Base-by-base conservation (phyloP, 768 basidiomycete genomes). In the Pluteus cervinus region DNA sequence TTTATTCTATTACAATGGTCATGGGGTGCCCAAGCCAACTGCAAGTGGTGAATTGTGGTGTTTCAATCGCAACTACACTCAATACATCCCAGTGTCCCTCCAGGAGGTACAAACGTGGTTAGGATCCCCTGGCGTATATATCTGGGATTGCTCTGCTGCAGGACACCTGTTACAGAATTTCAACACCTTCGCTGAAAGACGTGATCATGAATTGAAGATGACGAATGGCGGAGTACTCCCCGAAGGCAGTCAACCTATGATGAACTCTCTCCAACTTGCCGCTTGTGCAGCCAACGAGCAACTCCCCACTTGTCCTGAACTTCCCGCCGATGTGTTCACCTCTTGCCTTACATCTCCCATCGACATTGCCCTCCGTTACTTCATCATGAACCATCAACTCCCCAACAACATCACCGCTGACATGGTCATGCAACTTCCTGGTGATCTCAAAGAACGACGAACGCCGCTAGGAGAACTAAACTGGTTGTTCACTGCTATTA, bases 131-230 rank as follows among this genome's bases (percentile, higher is more conserved):
- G 89, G 87, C 21, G 89, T 98, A 20, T 98, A 93, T 57, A 89
- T 99, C 37, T 99, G 96, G 96, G 96, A 99, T 55, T 97, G 93
- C 57, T 93, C 91, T 2, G 88, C 89, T n/a, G 94, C 96, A 2
- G 96, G 96, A 1, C 79, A 97, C 60, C 79, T 98, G 29, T 66
- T 98, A 21, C 73, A 76, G 37, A 98, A 96, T 60, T 96, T 94
- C 60, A 87, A 86, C 54, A 67, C 62, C 31, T 82, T 84, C 46
- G 86, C 87, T 3, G 75, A 85, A 47, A 69, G 77, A 23, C 76
- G 85, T 12, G 84, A 90, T 48, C 71, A 77, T 21, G 85, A 89
- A 37, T 62, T 73, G 14, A 71, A 69, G 36, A 61, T 69, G 45
- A 58, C 58, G 43, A 74, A 79, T 36, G 79, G 76, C 1, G 79